Base-by-base conservation (phyloP, 805 yeast species). In the Metschnikowia rubicola region DNA sequence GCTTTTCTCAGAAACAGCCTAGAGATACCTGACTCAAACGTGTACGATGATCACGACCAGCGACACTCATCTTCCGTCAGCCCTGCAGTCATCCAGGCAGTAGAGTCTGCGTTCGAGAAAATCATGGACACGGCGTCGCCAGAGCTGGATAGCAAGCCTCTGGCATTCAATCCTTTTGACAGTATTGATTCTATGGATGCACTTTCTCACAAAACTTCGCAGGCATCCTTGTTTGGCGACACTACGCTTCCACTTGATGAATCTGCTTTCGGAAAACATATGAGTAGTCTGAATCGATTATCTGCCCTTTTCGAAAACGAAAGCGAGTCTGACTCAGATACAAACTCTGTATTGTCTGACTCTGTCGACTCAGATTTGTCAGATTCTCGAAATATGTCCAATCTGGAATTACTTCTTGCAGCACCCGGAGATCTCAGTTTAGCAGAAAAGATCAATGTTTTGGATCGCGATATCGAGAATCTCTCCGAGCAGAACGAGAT, bases 401-500 rank as follows among this genome's bases (percentile, higher is more conserved):
- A 46, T 10, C 64, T 70, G 55, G 66, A 74, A 32, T 62, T 79
- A 37, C 74, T 69, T 45, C 61, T 80, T 12, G 86, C 87, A 0
- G 85, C 86, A 1, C 90, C 91, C 0, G 88, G 88, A 8, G 81
- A 81, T 39, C 64, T 84, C 40, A 78, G 83, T 44, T 66, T 86
- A 7, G 75, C 83, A 2, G 88, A 84, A 47, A 87, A 84, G 46
- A 87, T 91, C 37, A 70, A 70, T 2, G 75, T 71, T n/a, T 62
- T 90, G 12, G 70, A 77, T 2, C 62, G 70, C 2, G 87, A 83
- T 11, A 79, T 88, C 7, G 80, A 74, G 26, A 75, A 74, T 43
- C 65, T 87, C 26, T 71, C 74, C 33, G 78, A 79, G 47, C 96
- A 91, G 60, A 67, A 80, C 35, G 71, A 72, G 4, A 79, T 91